These are phyloP conservation scores for Polyporus arcularius DNA, from an alignment of 768 basidiomycete species.

Conservation along the genomic window DNA sequence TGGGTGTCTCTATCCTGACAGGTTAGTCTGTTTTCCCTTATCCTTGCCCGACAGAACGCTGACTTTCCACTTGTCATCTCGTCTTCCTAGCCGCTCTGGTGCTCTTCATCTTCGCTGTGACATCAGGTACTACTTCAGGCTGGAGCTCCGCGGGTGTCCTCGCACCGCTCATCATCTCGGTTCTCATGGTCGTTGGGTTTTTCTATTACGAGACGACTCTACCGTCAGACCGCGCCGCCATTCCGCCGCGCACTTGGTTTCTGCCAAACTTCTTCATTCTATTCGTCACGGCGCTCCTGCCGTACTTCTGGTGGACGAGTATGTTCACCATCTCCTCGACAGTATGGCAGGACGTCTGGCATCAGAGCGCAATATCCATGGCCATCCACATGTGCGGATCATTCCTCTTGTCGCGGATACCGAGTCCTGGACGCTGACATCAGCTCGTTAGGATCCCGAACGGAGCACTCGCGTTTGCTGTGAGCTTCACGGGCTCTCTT, in stretches of 20 bases:
- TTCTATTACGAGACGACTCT: slow-evolving; percentile 44
- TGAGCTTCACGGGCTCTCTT: slow-evolving; percentile 41
- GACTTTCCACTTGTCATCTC: not conserved
- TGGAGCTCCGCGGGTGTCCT: slow-evolving; percentile 43
- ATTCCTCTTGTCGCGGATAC: not conserved
- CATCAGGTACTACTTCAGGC: slow-evolving; percentile 42
- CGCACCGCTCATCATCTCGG: slow-evolving; percentile 44
- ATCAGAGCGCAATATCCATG: slow-evolving; percentile 37
- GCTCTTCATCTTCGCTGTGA: slow-evolving; percentile 38
- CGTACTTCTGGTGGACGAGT: slow-evolving; percentile 43
- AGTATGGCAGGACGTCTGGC: slow-evolving; percentile 39
- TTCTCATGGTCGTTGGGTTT: slow-evolving; percentile 40
- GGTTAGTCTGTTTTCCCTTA: slow-evolving; percentile 15
- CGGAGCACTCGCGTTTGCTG: slow-evolving; percentile 39
- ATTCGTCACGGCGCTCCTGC: slow-evolving; percentile 36
- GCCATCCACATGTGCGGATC: slow-evolving; percentile 38
- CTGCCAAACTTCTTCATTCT: slow-evolving; percentile 41
- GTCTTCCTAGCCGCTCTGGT: slow-evolving; percentile 29
- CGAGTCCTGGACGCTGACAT: too few relatives aligned
- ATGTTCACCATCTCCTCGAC: slow-evolving; percentile 35
- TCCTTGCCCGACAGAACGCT: not conserved
- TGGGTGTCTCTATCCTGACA: slow-evolving; percentile 38
- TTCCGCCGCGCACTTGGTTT: slow-evolving; percentile 40
- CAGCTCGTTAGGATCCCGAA: slow-evolving; percentile 37
- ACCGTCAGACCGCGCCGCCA: slow-evolving; percentile 36